These are phyloP conservation scores for Lactuca sativa DNA, from an alignment of 129 eudicot species.

Conservation along the genomic window DNA sequence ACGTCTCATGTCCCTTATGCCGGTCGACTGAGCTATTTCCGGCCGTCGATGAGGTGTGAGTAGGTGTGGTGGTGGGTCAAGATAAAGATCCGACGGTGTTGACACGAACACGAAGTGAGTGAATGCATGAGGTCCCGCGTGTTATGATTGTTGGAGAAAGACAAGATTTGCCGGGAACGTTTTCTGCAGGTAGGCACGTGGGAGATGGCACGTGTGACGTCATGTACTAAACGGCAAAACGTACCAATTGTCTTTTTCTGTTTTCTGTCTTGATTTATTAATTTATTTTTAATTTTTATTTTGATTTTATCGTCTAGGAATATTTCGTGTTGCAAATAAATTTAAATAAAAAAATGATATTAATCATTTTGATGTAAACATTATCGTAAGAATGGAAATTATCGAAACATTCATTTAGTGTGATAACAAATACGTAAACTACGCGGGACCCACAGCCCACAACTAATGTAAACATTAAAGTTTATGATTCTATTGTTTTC, in stretches of 20 bases:
- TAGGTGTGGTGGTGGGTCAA: slow-evolving; percentile 13
- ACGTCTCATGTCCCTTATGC: slow-evolving; percentile 68
- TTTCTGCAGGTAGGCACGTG: slow-evolving; percentile 29
- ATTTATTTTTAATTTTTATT: neutral
- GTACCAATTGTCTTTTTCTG: neutral
- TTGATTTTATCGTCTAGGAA: neutral
- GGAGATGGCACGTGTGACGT: slow-evolving; percentile 31
- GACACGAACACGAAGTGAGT: slow-evolving; percentile 26
- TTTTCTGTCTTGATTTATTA: neutral
- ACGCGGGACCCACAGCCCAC: neutral
- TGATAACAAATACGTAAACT: neutral
- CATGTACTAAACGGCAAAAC: neutral
- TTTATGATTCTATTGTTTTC: too few species aligned
- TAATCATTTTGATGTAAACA: neutral
- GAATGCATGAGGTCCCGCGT: slow-evolving; percentile 35
- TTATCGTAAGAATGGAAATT: neutral
- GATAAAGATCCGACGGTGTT: slow-evolving; percentile 19
- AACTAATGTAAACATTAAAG: neutral
- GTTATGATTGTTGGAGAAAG: slow-evolving; percentile 21
- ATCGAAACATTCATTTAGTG: neutral
- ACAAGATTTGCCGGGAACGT: slow-evolving; percentile 36
- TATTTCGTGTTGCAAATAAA: slow-evolving; percentile 11
- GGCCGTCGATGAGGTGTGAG: slow-evolving; percentile 25
- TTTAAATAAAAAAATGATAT: neutral
- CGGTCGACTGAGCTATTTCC: slow-evolving; percentile 49